Base-by-base conservation (phyloP, 2,329 filamentous ascomycete genomes). In the Colletotrichum coccodes region DNA sequence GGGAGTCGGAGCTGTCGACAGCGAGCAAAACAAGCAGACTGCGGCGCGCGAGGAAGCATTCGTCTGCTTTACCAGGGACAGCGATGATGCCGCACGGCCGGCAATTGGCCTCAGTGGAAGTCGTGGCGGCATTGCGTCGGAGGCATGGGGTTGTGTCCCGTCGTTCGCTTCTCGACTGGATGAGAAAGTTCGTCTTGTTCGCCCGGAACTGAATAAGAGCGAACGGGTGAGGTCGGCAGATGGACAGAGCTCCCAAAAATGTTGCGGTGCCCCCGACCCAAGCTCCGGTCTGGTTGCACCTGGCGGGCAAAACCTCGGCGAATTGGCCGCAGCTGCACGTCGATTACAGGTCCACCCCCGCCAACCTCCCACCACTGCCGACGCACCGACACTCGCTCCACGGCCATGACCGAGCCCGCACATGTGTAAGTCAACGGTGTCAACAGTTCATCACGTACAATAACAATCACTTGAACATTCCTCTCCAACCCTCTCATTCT, bases 41-140 rank as follows among this genome's bases (percentile, higher is more conserved):
- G 60, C 65, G 16, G 60, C 65, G 16, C 38, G 58, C 11, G 47
- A 38, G 14, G 69, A 60, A 68, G 54, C 42, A 68, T 32, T 73
- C 60, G 28, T 44, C 7, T 12, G 64, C 23, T 64, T 66, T 23
- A 60, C 23, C 50, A 30, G 14, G 63, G 58, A n/a, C 54, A 32
- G 74, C 32, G 57, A 65, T 57, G 62, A 54, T 23, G 60, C 53
- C 30, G 68, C 61, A 14, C 64, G 68, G 60, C 69, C 72, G 70
- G 74, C 68, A 64, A 76, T 50, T 36, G 74, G 72, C 71, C 73
- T 75, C 66, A 78, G 69, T 69, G 73, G 73, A 36, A 78, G 63
- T 72, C 75, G 75, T 61, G 76, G 76, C 66, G 76, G 74, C 76
- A 78, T 77, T 34, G 21, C 38, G 56, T 30, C 30, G 32, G 49